A percentile compares a stretch with the other conserved stretches of the same genome.
These are phyloP conservation scores for Stentor coeruleus DNA, from an alignment of 73 alveolate species.

Conservation along the genomic window DNA sequence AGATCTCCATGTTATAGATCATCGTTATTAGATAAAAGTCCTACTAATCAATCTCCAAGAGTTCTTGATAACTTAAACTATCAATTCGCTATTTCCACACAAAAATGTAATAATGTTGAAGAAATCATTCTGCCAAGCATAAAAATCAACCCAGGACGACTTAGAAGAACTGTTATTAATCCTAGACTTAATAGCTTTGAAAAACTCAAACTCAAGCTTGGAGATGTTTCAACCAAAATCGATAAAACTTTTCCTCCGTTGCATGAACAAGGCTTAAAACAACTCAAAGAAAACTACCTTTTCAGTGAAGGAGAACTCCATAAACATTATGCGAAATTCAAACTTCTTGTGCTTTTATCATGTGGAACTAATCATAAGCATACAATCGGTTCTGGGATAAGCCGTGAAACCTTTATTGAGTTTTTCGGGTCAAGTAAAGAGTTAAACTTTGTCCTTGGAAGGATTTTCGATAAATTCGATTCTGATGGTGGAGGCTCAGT, in stretches of 20 bases:
- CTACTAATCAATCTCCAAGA: neutral
- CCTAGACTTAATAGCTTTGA: neutral
- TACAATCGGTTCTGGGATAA: neutral
- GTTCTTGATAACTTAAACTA: neutral
- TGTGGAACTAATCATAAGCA: neutral
- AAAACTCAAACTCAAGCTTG: neutral
- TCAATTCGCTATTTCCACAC: neutral
- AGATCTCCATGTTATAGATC: neutral
- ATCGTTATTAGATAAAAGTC: no score
- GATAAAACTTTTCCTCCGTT: neutral
- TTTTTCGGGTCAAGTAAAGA: neutral
- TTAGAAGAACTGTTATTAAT: neutral
- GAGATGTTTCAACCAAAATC: neutral
- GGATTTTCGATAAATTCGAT: neutral
- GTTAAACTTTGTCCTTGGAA: neutral
- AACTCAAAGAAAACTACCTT: neutral
- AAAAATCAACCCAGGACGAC: neutral
- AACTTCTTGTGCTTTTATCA: neutral
- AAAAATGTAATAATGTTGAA: neutral
- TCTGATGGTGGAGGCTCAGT: neutral
- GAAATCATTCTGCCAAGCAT: neutral
- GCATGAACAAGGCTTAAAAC: neutral
- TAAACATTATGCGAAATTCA: neutral
- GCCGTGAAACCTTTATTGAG: neutral
- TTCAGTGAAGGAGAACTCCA: neutral